Base-by-base conservation (phyloP, 495 filamentous ascomycete species). In the Geopyxis carbonaria region DNA sequence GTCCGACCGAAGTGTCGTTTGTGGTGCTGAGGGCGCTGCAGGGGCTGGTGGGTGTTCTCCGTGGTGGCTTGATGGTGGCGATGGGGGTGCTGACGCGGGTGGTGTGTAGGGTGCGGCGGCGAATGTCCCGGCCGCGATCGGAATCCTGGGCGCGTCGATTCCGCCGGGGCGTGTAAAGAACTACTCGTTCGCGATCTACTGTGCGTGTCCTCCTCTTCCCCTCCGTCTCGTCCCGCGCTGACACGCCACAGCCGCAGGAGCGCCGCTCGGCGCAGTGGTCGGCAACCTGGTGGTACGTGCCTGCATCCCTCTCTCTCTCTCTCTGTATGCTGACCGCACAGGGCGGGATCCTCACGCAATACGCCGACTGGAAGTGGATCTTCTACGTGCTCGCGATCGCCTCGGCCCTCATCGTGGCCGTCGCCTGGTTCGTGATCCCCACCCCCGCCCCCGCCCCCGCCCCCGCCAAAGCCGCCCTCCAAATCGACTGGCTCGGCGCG, bases 1-100 rank as follows among this genome's bases (percentile, higher is more conserved):
- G 73, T 56, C 60, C 65, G 55, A 54, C 79, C 64, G 67, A 86
- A 67, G 62, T 74, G 58, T 51, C 70, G 49, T 57, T 83, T 68
- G 64, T 79, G 62, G 4, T 82, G 59, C 67, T 84, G 64, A 57
- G 80, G 0, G 80, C 76, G 20, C 66, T 80, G 21, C 64, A 80
- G 21, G 80, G 80, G 0, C 67, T 80, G n/a, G n/a, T n/a, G n/a
- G n/a, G n/a, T n/a, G n/a, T n/a, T n/a, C n/a, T n/a, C n/a, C 51
- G 76, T 81, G 22, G 61, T 70, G 31, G 16, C 38, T 48, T 2
- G n/a, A 25, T 31, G 36, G 22, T 10, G 45, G 61, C 69, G 1
- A 65, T 56, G 31, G 62, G 65, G 42, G 57, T 65, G 2, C 60
- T 74, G n/a, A n/a, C n/a, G n/a, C n/a, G n/a, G n/a, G n/a, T n/a